phyloP scores from a whole-genome alignment of 2,329 filamentous ascomycete genomes.

The Amphichorda felina region DNA sequence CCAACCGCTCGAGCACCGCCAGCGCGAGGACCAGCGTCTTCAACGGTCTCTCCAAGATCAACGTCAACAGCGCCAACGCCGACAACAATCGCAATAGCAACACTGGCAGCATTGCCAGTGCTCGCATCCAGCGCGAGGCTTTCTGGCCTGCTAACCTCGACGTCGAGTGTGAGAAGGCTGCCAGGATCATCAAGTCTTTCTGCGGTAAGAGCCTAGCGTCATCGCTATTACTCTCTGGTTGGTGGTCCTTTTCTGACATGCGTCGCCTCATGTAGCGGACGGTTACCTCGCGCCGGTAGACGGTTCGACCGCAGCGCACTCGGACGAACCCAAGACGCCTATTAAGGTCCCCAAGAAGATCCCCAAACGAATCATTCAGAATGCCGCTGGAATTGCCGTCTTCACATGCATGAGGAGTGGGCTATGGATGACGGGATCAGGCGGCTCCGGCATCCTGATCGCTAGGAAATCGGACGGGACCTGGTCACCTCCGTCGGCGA shows the following conservation, averaged over 20 bases:
- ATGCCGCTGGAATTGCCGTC: slow-evolving; percentile 82
- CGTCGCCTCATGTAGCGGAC: slow-evolving; percentile 29
- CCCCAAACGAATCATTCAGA: slow-evolving; percentile 71
- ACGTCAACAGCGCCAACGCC: slow-evolving; percentile 19
- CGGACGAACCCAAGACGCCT: slow-evolving; percentile 32
- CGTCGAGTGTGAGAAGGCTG: slow-evolving; percentile 84
- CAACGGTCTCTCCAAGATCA: slow-evolving; percentile 16
- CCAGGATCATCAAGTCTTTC: slow-evolving; percentile 79
- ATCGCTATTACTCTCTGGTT: not conserved
- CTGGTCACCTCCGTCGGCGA: slow-evolving; percentile 86
- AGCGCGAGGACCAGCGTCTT: slow-evolving; percentile 7
- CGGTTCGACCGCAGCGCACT: slow-evolving; percentile 12
- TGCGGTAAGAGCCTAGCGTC: slow-evolving; percentile 47
- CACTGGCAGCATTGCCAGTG: slow-evolving; percentile 1
- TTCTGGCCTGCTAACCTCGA: slow-evolving; percentile 82
- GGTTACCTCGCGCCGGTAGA: slow-evolving; percentile 39
- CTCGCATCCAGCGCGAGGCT: slow-evolving; percentile 41
- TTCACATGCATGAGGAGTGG: slow-evolving; percentile 95
- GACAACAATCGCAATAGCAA: slow-evolving; percentile 11
- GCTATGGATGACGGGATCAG: slow-evolving; percentile 82
- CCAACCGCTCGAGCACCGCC: slow-evolving; percentile 8
- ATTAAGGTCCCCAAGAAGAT: slow-evolving; percentile 64
- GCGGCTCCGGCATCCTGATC: slow-evolving; percentile 78
- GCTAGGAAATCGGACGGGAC: slow-evolving; percentile 74
- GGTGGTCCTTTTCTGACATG: not conserved